Evolutionary conservation across 2,329 filamentous ascomycete genomes (phyloP).

Genomic region (Coniochaeta prunicola): DNA sequence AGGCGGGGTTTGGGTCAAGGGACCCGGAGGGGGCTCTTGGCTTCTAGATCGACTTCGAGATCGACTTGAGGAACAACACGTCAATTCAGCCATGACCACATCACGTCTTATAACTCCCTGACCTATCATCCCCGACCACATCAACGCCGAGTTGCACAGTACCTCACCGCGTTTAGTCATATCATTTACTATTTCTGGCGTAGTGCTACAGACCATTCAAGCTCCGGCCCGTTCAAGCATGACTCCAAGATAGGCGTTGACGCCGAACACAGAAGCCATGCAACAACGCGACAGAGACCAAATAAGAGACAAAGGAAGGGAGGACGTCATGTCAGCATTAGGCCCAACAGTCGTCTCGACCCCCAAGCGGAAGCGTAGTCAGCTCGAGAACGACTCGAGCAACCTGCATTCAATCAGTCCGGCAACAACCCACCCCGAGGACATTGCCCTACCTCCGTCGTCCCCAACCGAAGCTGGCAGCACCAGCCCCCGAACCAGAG

Average conservation of each 20-base stretch:
- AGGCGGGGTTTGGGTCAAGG: neutral
- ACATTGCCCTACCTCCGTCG: slow-evolving; percentile 13
- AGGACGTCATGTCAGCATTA: neutral
- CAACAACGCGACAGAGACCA: neutral
- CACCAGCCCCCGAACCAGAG: slow-evolving; percentile 44
- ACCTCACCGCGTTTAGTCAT: neutral
- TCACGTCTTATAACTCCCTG: neutral
- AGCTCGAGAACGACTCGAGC: slow-evolving; percentile 10
- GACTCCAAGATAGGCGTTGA: neutral
- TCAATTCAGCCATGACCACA: neutral
- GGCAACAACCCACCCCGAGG: neutral
- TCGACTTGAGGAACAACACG: neutral
- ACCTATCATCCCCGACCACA: neutral
- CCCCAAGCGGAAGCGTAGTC: slow-evolving; percentile 20
- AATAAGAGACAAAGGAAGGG: neutral
- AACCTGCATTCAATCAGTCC: neutral
- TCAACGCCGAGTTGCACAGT: neutral
- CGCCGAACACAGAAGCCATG: neutral
- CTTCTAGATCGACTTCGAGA: neutral
- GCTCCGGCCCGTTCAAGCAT: neutral
- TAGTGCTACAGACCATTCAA: neutral
- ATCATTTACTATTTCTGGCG: neutral
- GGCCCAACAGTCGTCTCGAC: slow-evolving; percentile 6
- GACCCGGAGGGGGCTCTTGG: neutral
- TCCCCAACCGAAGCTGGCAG: slow-evolving; percentile 35